These are phyloP conservation scores for Cephaloascus albidus DNA, from an alignment of 805 yeast genomes.

Conservation along the genomic window DNA sequence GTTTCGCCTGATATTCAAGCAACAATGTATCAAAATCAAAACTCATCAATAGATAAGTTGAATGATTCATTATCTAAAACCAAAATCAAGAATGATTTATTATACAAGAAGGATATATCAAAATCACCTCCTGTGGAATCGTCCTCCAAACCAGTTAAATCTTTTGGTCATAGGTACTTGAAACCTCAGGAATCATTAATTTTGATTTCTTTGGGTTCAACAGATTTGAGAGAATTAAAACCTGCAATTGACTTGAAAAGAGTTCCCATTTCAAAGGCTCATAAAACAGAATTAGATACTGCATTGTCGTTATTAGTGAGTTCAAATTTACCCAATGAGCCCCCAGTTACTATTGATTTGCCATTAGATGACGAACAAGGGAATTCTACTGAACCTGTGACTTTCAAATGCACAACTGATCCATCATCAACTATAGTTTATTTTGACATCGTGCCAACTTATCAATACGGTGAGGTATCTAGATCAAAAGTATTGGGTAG, in stretches of 20 bases:
- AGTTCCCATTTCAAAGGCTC: slow-evolving; percentile 68
- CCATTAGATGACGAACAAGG: slow-evolving; percentile 77
- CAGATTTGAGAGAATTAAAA: slow-evolving; percentile 55
- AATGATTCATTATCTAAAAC: slow-evolving; percentile 10
- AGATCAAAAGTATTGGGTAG: slow-evolving; percentile 56
- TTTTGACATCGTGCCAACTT: slow-evolving; percentile 88
- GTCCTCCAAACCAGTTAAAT: slow-evolving; percentile 52
- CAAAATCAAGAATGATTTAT: slow-evolving; percentile 17
- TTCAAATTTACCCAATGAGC: slow-evolving; percentile 34
- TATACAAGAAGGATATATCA: slow-evolving; percentile 11
- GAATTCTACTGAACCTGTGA: slow-evolving; percentile 62
- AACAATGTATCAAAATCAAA: slow-evolving; percentile 2
- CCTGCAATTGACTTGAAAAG: slow-evolving; percentile 61
- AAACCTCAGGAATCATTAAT: slow-evolving; percentile 56
- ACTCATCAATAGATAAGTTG: slow-evolving; percentile 10
- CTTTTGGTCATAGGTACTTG: slow-evolving; percentile 78
- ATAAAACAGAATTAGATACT: slow-evolving; percentile 79
- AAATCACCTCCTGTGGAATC: slow-evolving; percentile 15
- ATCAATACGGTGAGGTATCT: slow-evolving; percentile 34
- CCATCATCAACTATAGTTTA: slow-evolving; percentile 49
- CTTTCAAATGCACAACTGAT: slow-evolving; percentile 49
- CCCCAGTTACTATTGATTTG: slow-evolving; percentile 61
- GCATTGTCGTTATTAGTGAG: slow-evolving; percentile 68
- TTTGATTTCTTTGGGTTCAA: slow-evolving; percentile 79
- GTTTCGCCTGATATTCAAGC: not conserved